These are phyloP conservation scores for Acanthamoeba quina DNA, from an alignment of 208 protist species.

Conservation along the genomic window DNA sequence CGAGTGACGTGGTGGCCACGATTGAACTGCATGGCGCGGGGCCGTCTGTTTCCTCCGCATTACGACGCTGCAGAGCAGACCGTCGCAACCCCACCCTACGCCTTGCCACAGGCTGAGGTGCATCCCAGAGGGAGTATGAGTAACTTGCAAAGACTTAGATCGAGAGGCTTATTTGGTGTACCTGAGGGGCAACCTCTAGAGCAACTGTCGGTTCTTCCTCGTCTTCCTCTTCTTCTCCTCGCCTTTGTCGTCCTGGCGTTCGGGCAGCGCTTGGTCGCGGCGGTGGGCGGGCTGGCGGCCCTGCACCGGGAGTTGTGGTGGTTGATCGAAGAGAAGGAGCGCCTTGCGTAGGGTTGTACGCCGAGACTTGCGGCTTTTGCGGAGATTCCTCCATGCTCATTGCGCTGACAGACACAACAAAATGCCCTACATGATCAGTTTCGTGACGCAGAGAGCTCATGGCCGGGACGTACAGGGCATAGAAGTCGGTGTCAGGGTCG, in stretches of 20 bases:
- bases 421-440: not conserved
- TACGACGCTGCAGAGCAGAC: not conserved
- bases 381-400: not conserved
- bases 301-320: not conserved
- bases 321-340: not conserved
- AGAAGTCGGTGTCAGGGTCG: not conserved
- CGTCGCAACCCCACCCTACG: not conserved
- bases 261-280: not conserved
- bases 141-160: not conserved
- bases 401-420: not conserved
- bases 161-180: not conserved
- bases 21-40: not conserved
- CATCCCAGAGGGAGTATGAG: not conserved
- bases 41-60: not conserved
- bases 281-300: too few relatives aligned
- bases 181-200: not conserved
- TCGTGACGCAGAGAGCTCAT: not conserved
- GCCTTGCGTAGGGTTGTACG: not conserved
- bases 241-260: not conserved
- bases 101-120: not conserved
- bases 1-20: not conserved
- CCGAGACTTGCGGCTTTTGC: too few relatives aligned
- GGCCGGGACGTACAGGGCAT: not conserved
- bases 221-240: constrained; percentile 5
- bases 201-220: not conserved